Conservation (phyloP, 1,139 yeast species). For the Nakaseomyces glabratus region DNA sequence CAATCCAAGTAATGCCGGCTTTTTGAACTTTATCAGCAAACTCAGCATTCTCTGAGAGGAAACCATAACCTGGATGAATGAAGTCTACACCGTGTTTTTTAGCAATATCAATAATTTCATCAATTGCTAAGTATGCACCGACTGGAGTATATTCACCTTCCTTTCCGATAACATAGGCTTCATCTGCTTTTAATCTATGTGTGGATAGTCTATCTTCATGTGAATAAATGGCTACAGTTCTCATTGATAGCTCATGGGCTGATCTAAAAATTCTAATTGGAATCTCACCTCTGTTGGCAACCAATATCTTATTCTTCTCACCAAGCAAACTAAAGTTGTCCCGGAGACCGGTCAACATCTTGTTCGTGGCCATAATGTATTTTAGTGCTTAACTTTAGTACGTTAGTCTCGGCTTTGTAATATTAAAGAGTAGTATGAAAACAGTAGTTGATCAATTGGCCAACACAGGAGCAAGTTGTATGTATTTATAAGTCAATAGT, state of each 20-base stretch:
- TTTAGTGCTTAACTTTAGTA: too few species aligned
- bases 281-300: constrained; percentile 95
- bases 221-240: constrained; percentile 93
- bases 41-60: constrained; percentile 87
- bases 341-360: constrained; percentile 31
- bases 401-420: too few species aligned
- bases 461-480: constrained; percentile 20
- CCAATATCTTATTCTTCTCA: constrained; percentile 58
- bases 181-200: constrained; percentile 92
- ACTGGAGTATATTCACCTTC: constrained; percentile 91
- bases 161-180: constrained; percentile 84
- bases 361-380: too few species aligned
- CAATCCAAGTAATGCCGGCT: constrained; percentile 92
- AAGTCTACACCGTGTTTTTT: constrained; percentile 79
- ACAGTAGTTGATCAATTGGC: constrained; percentile 30
- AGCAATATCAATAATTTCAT: constrained; percentile 88
- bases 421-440: constrained; percentile 13
- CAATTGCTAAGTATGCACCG: constrained; percentile 91
- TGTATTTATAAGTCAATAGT: too few species aligned
- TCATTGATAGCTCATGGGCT: constrained; percentile 96
- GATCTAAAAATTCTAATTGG: constrained; percentile 88
- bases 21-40: constrained; percentile 88
- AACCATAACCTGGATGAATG: constrained; percentile 99
- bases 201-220: constrained; percentile 92
- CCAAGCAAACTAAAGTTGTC: constrained; percentile 41